A percentile compares a stretch with the other conserved stretches of the same genome.
phyloP scores from a whole-genome alignment of 768 basidiomycete genomes.

The Guyanaporus albipodus region DNA sequence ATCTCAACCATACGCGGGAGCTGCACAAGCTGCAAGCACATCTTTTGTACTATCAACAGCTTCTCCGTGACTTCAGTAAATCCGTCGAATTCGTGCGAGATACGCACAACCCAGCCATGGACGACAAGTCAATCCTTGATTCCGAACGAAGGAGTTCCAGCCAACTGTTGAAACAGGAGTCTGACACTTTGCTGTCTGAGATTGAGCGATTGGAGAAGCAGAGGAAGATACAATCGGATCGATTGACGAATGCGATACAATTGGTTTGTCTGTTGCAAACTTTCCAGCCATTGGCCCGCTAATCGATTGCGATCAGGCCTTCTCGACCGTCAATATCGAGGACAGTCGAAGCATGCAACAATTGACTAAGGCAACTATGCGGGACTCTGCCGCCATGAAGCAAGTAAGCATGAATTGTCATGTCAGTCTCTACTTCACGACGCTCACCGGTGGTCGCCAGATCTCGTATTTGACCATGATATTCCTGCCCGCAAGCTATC shows the following conservation, averaged over 20 bases:
- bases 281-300: background rate
- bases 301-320: constrained; percentile 39
- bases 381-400: constrained; percentile 41
- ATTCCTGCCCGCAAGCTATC: constrained; percentile 54
- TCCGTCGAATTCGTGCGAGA: constrained; percentile 46
- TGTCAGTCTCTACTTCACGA: background rate
- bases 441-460: constrained; percentile 21
- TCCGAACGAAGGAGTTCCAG: constrained; percentile 3
- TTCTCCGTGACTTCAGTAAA: constrained; percentile 53
- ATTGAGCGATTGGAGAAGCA: constrained; percentile 38
- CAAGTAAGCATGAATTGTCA: constrained; percentile 12
- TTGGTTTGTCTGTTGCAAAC: constrained; percentile 19
- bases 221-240: constrained; percentile 25
- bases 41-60: constrained; percentile 50
- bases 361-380: constrained; percentile 45
- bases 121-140: constrained; percentile 18
- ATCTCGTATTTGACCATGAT: constrained; percentile 59
- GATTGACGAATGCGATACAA: constrained; percentile 31
- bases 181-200: constrained; percentile 34
- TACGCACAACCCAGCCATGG: constrained; percentile 48
- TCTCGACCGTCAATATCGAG: constrained; percentile 55
- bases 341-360: constrained; percentile 51
- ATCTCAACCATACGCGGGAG: constrained; percentile 45
- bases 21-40: constrained; percentile 57
- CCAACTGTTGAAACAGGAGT: constrained; percentile 15